Evolutionary conservation across 768 basidiomycete species (phyloP), one percentile per base, ranked within the genome.

Genomic region (Boletus reticuloceps): DNA sequence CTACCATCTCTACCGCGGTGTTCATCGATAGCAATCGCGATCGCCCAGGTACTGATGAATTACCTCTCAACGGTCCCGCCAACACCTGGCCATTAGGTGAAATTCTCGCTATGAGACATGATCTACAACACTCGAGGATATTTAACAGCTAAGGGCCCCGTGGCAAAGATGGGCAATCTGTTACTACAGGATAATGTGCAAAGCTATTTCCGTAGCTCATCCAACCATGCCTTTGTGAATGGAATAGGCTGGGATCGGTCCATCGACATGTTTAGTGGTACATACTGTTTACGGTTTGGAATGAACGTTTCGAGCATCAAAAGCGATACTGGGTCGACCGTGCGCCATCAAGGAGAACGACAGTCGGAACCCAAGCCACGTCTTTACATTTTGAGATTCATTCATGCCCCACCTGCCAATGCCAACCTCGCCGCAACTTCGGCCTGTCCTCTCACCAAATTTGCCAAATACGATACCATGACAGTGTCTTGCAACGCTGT

Each of bases 41-140:
- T 32, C 50, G 13, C 49, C 59, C 32, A 34, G 50, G 55, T 27
- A 22, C 25, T 9, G 61, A 62, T 29, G 48, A 59, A 65, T 62
- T 46, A 56, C 55, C 71, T n/a, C 64, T 75, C 12, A 62, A 75
- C 34, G 88, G 85, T 1, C 94, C 95, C 5, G 87, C 88, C 37
- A 94, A 86, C 63, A 98, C 92, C 16, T 98, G 96, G 96, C 97
- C 96, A 1, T 71, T 99, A 19, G 95, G 94, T 17, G 97, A 99
- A 73, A 88, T 98, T 39, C 78, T 98, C 29, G 85, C 89, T 36
- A 82, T 84, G 39, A 79, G 97, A 55, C 97, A 99, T 71, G 96
- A 98, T 74, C 74, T 94, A 64, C 91, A 94, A 71, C 96, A 98
- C 74, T 95, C 93, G 42, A 81, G 95, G 56, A 93, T 98, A 60